Conservation (phyloP, 345 rosid genomes). For the Microthlaspi erraticum region DNA sequence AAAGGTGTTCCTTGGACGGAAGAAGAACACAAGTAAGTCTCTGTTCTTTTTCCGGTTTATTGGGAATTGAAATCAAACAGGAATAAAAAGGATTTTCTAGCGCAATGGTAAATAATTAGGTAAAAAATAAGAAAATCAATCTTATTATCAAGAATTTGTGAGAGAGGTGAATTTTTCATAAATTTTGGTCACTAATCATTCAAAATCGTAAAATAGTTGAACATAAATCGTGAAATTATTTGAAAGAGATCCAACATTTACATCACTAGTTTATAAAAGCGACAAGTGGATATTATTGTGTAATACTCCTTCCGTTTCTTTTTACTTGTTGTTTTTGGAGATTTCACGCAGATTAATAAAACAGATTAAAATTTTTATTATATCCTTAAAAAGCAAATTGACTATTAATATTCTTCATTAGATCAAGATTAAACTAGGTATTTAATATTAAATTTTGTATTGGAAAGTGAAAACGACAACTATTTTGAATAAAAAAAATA, state of each 20-base stretch:
- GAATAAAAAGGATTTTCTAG: background rate
- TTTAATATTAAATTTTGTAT: too few relatives aligned
- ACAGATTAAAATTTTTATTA: too few relatives aligned
- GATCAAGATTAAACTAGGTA: too few relatives aligned
- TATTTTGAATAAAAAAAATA: too few relatives aligned
- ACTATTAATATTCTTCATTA: too few relatives aligned
- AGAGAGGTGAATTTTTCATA: background rate
- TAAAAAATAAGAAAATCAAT: background rate
- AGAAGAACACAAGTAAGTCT: conserved; percentile 91
- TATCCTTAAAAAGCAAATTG: too few relatives aligned
- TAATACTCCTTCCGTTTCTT: too few relatives aligned
- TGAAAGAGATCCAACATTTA: background rate
- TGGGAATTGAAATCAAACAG: background rate
- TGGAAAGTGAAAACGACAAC: too few relatives aligned
- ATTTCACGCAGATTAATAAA: too few relatives aligned
- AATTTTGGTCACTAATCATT: conserved; percentile 8
- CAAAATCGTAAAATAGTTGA: background rate
- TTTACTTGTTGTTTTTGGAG: too few relatives aligned
- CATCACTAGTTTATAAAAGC: background rate
- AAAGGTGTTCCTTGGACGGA: conserved; percentile 99
- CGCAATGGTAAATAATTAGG: background rate
- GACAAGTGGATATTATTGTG: conserved; percentile 12
- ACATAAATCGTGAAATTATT: background rate
- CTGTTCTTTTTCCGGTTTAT: conserved; percentile 21
- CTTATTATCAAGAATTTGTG: too few relatives aligned